Percentiles rank a stretch among this genome's conserved stretches.
Evolutionary conservation across 2,329 filamentous ascomycete genomes (phyloP).

Genomic region (Ceratocystis destructans): DNA sequence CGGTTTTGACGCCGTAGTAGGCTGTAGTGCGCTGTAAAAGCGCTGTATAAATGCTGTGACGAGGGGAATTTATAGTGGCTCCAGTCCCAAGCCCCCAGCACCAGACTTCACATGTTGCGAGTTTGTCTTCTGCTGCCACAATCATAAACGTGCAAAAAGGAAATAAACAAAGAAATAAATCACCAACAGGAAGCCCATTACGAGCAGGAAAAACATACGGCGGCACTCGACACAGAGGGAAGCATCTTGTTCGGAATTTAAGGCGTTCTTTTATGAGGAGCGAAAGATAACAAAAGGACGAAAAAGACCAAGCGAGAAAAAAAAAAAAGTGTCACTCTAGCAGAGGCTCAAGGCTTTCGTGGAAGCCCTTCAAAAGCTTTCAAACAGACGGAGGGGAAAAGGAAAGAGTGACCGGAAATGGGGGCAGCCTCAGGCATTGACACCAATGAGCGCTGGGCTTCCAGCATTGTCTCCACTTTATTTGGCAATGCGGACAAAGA

Average conservation of each 20-base stretch:
- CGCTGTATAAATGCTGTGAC: neutral
- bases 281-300: neutral
- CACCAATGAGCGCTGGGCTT: constrained; percentile 5
- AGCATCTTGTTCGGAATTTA: constrained; percentile 13
- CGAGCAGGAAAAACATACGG: constrained; percentile 12
- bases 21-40: neutral
- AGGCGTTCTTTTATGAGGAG: constrained; percentile 3
- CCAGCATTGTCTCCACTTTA: constrained; percentile 8
- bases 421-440: constrained; percentile 12
- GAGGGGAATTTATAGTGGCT: neutral
- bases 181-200: neutral
- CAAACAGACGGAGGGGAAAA: neutral
- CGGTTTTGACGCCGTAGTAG: too few species aligned
- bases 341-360: neutral
- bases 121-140: neutral
- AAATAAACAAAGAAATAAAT: neutral
- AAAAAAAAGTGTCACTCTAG: neutral
- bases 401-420: neutral
- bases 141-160: constrained; percentile 1
- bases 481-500: constrained; percentile 14
- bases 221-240: constrained; percentile 17
- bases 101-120: neutral
- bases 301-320: neutral
- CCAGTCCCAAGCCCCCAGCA: neutral
- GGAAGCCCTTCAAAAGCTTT: constrained; percentile 2